Evolutionary conservation across 139 green algal species (phyloP).

Genomic region (Coelastrella sp.): DNA sequence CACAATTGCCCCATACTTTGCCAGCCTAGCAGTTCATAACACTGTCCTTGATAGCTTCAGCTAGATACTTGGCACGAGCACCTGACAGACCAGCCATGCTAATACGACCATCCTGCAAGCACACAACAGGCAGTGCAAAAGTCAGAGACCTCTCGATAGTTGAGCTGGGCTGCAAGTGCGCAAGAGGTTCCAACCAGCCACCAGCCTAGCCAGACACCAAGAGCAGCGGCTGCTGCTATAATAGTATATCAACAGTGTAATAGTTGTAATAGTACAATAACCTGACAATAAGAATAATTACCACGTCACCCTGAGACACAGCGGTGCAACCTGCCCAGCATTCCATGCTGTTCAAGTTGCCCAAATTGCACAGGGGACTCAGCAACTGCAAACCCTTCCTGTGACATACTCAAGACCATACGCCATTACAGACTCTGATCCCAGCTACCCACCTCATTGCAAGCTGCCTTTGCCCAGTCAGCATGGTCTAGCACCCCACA

Average conservation of each 20-base stretch:
- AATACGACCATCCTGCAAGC: slow-evolving; percentile 34
- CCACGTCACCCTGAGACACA: too few species aligned
- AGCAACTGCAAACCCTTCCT: too few species aligned
- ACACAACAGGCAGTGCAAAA: not conserved
- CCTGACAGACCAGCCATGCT: slow-evolving; percentile 39
- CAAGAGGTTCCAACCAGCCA: not conserved
- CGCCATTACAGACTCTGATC: too few species aligned
- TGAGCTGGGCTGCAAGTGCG: not conserved
- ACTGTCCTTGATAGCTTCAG: slow-evolving; percentile 36
- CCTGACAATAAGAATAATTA: not conserved
- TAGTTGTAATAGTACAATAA: not conserved
- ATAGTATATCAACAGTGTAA: not conserved
- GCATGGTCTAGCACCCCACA: too few species aligned
- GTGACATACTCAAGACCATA: too few species aligned
- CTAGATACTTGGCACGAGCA: slow-evolving; percentile 2
- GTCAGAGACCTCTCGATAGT: not conserved
- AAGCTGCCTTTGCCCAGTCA: too few species aligned
- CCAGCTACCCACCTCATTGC: too few species aligned
- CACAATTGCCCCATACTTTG: not conserved
- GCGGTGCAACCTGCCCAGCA: too few species aligned
- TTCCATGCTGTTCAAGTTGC: too few species aligned
- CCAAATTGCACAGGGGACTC: too few species aligned
- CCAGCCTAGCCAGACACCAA: not conserved
- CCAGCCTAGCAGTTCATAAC: slow-evolving; percentile 20
- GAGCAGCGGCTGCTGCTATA: not conserved